A percentile compares a stretch with the other conserved stretches of the same genome.
phyloP scores from a whole-genome alignment of 2,329 filamentous ascomycete genomes.

The Chalaropsis thielavioides region DNA sequence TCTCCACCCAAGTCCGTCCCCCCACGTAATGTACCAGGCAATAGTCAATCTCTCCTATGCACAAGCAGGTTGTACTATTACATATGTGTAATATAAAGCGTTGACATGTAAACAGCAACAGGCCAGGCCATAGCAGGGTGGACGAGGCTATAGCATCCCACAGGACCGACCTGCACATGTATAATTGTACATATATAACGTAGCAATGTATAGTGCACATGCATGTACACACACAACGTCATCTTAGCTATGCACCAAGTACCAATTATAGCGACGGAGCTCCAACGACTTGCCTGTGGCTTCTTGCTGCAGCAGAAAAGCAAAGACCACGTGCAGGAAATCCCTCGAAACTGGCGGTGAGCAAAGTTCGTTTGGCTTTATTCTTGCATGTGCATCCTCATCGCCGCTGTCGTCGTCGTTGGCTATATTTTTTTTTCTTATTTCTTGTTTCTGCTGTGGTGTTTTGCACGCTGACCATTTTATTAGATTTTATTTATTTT shows the following conservation, averaged over 20 bases:
- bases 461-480: too few species aligned
- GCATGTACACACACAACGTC: neutral
- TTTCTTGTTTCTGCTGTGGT: too few species aligned
- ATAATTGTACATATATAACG: neutral
- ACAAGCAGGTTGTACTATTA: neutral
- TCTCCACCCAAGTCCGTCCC: neutral
- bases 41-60: neutral
- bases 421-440: too few species aligned
- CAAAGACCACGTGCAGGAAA: slow-evolving; percentile 5
- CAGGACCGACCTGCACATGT: neutral
- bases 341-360: slow-evolving; percentile 14
- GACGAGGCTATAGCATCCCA: neutral
- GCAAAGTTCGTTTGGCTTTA: neutral
- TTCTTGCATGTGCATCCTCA: too few species aligned
- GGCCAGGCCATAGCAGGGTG: neutral
- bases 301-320: neutral
- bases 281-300: neutral
- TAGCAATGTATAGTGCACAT: neutral
- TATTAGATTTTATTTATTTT: too few species aligned
- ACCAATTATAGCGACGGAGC: neutral
- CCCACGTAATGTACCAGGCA: neutral
- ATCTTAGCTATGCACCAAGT: neutral
- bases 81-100: neutral
- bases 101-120: neutral
- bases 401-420: too few species aligned